These are phyloP conservation scores for Chloris gayana DNA, from an alignment of 176 grass and related monocot species.

Conservation along the genomic window DNA sequence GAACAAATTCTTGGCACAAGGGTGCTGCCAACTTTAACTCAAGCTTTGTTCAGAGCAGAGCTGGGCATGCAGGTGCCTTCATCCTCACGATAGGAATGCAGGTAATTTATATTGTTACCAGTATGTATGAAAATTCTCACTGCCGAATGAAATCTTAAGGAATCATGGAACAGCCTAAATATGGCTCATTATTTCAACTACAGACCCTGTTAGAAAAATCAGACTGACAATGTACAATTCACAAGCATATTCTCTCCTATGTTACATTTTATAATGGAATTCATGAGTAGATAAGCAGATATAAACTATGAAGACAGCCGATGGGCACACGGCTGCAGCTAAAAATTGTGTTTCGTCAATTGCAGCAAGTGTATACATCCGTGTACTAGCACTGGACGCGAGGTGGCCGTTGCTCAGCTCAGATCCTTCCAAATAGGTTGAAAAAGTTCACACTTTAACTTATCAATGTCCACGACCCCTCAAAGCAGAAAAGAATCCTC, in stretches of 20 bases:
- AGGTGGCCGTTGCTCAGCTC: background rate
- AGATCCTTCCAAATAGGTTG: background rate
- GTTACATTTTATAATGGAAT: slow-evolving; percentile 36
- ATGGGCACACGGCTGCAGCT: background rate
- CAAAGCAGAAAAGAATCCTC: slow-evolving; percentile 71
- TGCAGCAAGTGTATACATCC: slow-evolving; percentile 15
- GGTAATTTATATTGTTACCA: background rate
- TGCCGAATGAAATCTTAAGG: background rate
- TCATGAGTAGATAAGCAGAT: slow-evolving; percentile 12
- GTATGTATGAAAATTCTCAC: background rate
- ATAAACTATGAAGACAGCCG: background rate
- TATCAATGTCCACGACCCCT: slow-evolving; percentile 59
- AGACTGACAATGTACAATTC: slow-evolving; percentile 44
- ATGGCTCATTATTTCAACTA: slow-evolving; percentile 30
- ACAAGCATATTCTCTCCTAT: slow-evolving; percentile 41
- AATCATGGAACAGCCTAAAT: slow-evolving; percentile 34
- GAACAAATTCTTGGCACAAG: slow-evolving; percentile 34
- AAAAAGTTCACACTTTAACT: background rate
- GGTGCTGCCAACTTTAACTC: slow-evolving; percentile 23
- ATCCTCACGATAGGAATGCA: slow-evolving; percentile 20
- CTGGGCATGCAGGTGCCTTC: slow-evolving; percentile 35
- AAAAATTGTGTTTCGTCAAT: slow-evolving; percentile 29
- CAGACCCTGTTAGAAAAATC: slow-evolving; percentile 43
- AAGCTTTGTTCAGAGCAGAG: slow-evolving; percentile 35
- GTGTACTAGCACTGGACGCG: background rate